phyloP scores from a whole-genome alignment of 106 monocot species.

The Dendrobium huoshanense region DNA sequence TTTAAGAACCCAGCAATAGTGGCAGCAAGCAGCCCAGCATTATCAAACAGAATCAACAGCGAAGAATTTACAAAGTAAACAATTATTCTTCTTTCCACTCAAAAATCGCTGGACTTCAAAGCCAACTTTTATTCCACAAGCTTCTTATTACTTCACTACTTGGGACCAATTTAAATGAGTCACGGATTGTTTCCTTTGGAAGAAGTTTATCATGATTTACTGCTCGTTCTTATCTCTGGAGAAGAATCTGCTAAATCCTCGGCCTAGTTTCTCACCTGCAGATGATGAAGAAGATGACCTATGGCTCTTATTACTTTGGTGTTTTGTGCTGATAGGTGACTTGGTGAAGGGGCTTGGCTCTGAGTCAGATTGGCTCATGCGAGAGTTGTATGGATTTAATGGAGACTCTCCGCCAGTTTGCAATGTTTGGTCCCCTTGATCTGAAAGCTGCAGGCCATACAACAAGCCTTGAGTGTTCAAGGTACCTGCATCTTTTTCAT shows the following conservation, averaged over 20 bases:
- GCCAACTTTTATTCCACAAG: not conserved
- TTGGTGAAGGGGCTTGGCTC: not conserved
- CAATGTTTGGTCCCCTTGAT: not conserved
- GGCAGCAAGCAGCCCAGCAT: too few species aligned
- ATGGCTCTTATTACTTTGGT: not conserved
- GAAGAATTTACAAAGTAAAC: not conserved
- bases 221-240: conserved; percentile 10
- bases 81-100: not conserved
- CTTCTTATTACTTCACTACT: not conserved
- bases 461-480: not conserved
- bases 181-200: not conserved
- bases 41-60: too few species aligned
- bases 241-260: conserved; percentile 21
- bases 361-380: not conserved
- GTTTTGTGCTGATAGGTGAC: conserved; percentile 7
- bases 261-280: not conserved
- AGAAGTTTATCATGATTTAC: not conserved
- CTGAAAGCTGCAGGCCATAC: not conserved
- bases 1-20: too few species aligned
- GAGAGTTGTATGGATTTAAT: conserved; percentile 9
- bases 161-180: too few species aligned
- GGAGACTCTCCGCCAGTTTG: not conserved
- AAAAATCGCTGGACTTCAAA: not conserved
- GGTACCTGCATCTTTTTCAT: not conserved
- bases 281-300: not conserved